Percentiles rank a stretch among this genome's conserved stretches.
Conservation (phyloP, 2,329 filamentous ascomycete genomes). For the Aspergillus sp. region DNA sequence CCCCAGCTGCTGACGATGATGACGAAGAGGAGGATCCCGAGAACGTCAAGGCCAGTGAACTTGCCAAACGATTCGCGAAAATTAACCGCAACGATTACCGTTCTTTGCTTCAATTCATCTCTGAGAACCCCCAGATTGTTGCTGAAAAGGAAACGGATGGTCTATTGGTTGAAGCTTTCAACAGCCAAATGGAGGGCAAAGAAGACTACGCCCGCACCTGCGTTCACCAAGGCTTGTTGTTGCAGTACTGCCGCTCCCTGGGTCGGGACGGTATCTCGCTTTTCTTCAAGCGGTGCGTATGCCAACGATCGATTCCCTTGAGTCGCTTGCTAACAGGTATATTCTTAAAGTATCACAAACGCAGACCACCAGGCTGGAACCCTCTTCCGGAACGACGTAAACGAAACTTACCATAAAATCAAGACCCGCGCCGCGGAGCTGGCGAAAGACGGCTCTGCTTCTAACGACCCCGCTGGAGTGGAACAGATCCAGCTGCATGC, state of each 20-base stretch:
- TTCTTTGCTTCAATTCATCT: slow-evolving; percentile 73
- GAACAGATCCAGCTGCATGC: slow-evolving; percentile 98
- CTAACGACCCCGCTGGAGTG: slow-evolving; percentile 62
- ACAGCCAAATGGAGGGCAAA: slow-evolving; percentile 74
- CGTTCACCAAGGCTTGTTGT: slow-evolving; percentile 86
- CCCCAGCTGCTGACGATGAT: slow-evolving; percentile 44
- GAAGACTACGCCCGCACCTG: slow-evolving; percentile 79
- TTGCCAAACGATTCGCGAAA: slow-evolving; percentile 77
- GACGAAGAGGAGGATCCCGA: slow-evolving; percentile 64
- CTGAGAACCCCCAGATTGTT: slow-evolving; percentile 74
- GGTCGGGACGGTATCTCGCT: slow-evolving; percentile 83
- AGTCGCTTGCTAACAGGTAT: slow-evolving; percentile 12
- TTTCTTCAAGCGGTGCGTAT: slow-evolving; percentile 80
- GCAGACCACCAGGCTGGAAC: slow-evolving; percentile 85
- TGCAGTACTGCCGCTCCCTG: slow-evolving; percentile 92
- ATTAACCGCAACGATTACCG: slow-evolving; percentile 76
- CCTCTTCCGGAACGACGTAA: slow-evolving; percentile 90
- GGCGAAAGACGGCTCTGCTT: slow-evolving; percentile 58
- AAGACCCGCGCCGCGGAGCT: slow-evolving; percentile 75
- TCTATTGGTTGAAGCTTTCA: slow-evolving; percentile 87
- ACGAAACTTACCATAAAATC: slow-evolving; percentile 82
- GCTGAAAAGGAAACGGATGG: slow-evolving; percentile 87
- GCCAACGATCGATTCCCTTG: background rate
- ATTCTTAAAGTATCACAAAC: slow-evolving; percentile 66
- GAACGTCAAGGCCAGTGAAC: slow-evolving; percentile 71